These are phyloP conservation scores for Mrakia blollopis DNA, from an alignment of 768 basidiomycete species.

Conservation along the genomic window DNA sequence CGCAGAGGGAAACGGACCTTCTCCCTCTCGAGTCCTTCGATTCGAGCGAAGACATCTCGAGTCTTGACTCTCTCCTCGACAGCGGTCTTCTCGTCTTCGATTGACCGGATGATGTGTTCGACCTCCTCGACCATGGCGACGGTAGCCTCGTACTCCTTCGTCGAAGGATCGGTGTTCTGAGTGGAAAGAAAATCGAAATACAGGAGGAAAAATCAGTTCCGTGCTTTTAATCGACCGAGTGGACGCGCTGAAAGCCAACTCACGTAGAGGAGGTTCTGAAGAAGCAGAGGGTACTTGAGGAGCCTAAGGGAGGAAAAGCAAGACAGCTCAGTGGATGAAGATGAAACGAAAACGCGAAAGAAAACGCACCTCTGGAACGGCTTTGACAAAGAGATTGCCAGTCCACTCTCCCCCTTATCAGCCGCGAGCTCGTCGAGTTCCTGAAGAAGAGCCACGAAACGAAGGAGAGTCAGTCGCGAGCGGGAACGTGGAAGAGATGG, in stretches of 20 bases:
- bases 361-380: constrained; percentile 64
- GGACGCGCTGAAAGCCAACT: background rate
- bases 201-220: background rate
- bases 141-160: constrained; percentile 89
- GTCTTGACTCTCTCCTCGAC: constrained; percentile 95
- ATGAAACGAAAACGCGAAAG: background rate
- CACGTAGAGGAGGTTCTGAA: constrained; percentile 86
- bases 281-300: constrained; percentile 92
- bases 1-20: constrained; percentile 51
- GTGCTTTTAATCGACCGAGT: background rate
- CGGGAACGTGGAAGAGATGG: background rate
- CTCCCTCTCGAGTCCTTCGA: constrained; percentile 92
- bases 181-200: background rate
- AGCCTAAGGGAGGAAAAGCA: constrained; percentile 48
- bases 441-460: background rate
- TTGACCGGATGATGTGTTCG: constrained; percentile 89
- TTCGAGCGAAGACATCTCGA: constrained; percentile 88
- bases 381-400: constrained; percentile 91
- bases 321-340: background rate
- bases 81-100: constrained; percentile 95
- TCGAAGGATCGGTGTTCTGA: constrained; percentile 77
- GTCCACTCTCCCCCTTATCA: constrained; percentile 85
- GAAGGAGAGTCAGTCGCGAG: background rate
- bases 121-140: constrained; percentile 95
- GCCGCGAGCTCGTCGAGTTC: constrained; percentile 71